Evolutionary conservation across 768 basidiomycete genomes (phyloP), one percentile per base, ranked within the genome.

Genomic region (Hypholoma sublateritium): DNA sequence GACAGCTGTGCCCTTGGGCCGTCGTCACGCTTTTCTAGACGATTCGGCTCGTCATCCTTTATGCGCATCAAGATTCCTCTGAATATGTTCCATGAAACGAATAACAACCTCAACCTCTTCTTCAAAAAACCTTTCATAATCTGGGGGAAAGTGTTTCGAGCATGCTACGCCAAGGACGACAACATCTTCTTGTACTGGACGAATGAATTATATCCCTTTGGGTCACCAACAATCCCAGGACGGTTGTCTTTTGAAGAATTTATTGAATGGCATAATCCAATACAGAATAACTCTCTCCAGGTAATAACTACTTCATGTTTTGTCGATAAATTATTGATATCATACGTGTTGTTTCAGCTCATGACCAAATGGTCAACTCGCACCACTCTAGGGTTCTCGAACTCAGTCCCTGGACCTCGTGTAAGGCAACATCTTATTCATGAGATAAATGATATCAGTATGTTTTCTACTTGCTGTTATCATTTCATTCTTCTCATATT

Each of bases 311-410:
- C 7, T 3, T 24, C 28, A 53, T 42, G 13, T 16, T 50, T 17
- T 34, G 25, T 22, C n/a, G 49, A 19, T 35, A 16, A 45, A 44
- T n/a, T 2, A 12, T 37, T 53, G 34, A 22, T 44, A 13, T 45
- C 47, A 21, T 34, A 32, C 7, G 57, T 32, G 19, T 37, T 14
- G 8, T 42, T 50, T 11, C 51, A 88, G 87, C 70, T 77, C 9
- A 79, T 88, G 70, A 73, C 80, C 4, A 89, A 90, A 65, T 89
- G 84, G 83, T 74, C 80, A 2, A 75, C 86, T 11, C 76, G 87
- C 0, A 81, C 79, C 55, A 74, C 80, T 0, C 74, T 90, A 1
- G 84, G 81, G 0, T 69, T 88, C 17, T 89, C 88, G 1, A 88
- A 78, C 41, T 88, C 87, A 0, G 71, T 83, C 4, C 87, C 87